Base-by-base conservation (phyloP, 2,329 filamentous ascomycete species). In the Exophiala aquamarina region DNA sequence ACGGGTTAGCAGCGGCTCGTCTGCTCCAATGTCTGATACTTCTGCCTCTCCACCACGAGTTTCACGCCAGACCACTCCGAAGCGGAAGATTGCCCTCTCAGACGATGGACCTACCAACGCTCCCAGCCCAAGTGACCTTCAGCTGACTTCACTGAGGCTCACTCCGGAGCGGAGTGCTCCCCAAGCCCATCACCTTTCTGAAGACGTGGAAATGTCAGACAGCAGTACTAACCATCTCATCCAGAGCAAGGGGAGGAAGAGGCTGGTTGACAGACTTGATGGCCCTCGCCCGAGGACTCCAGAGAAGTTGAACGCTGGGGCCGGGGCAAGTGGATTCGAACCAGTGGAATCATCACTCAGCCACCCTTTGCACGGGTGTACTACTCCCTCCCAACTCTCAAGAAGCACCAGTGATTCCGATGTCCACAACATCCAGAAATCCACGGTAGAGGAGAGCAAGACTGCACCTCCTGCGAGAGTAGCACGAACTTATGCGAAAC, bases 401-500 rank as follows among this genome's bases (percentile, higher is more conserved):
- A 11, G 6, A 26, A 26, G 23, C 23, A 11, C 23, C 23, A 6
- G 23, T 6, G 23, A 26, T n/a, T n/a, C n/a, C n/a, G n/a, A n/a
- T n/a, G n/a, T n/a, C n/a, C n/a, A 26, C 23, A 11, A 26, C 6
- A 26, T 6, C 23, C 6, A 11, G 6, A 26, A 26, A 6, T 11
- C 11, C 23, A 11, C 23, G 23, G 11, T 11, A 26, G 35, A 18
- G 18, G 35, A 19, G 11, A 9, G 10, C 35, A 37, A 37, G 19
- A 31, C 49, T 18, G 41, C 23, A 11, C 49, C 23, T 26, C 23
- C 23, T 6, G 23, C 11, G 11, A 26, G 51, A 19, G 28, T n/a
- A 35, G 44, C 55, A 33, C 40, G 43, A 31, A 85, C 82, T 2
- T 85, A 85, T 62, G 76, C 77, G 11, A 74, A 74, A 29, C 71